phyloP scores from a whole-genome alignment of 345 rosid species.

The Gossypium raimondii region DNA sequence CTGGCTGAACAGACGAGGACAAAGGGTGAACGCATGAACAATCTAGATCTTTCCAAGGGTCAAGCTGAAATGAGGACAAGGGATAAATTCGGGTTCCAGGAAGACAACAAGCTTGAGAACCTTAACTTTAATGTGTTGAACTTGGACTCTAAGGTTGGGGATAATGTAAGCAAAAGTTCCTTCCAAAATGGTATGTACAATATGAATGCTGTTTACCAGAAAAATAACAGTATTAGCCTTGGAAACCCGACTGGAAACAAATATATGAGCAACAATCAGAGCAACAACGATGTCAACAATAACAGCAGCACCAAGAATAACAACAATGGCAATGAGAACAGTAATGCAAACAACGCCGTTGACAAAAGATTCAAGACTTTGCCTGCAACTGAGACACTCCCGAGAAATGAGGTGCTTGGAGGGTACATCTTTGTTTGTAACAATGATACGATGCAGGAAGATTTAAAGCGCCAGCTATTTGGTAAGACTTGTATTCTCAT shows the following conservation, averaged over 20 bases:
- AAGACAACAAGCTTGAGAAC: slow-evolving; percentile 64
- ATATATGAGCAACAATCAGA: slow-evolving; percentile 53
- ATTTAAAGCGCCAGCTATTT: slow-evolving; percentile 84
- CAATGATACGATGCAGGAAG: slow-evolving; percentile 99
- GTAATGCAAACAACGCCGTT: slow-evolving; percentile 34
- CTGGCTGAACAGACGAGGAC: slow-evolving; percentile 80
- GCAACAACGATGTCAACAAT: slow-evolving; percentile 44
- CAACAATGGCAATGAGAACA: slow-evolving; percentile 36
- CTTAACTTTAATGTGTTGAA: slow-evolving; percentile 80
- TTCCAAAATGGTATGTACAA: slow-evolving; percentile 53
- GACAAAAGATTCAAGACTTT: slow-evolving; percentile 87
- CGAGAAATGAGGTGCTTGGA: slow-evolving; percentile 93
- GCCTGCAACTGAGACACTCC: slow-evolving; percentile 93
- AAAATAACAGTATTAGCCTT: slow-evolving; percentile 44
- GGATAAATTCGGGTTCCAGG: slow-evolving; percentile 70
- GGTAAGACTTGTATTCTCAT: slow-evolving; percentile 39
- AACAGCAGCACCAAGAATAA: slow-evolving; percentile 34
- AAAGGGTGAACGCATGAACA: slow-evolving; percentile 86
- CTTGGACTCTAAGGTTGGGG: slow-evolving; percentile 56
- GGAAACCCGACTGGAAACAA: slow-evolving; percentile 53
- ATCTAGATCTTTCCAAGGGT: slow-evolving; percentile 79
- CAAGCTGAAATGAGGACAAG: slow-evolving; percentile 52
- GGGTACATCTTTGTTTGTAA: slow-evolving; percentile 97
- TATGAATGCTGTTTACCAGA: slow-evolving; percentile 67
- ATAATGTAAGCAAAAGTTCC: slow-evolving; percentile 49